Percentiles rank a stretch among this genome's conserved stretches.
phyloP scores from a whole-genome alignment of 371 early-diverging fungal genomes.

The Mucor indicus region DNA sequence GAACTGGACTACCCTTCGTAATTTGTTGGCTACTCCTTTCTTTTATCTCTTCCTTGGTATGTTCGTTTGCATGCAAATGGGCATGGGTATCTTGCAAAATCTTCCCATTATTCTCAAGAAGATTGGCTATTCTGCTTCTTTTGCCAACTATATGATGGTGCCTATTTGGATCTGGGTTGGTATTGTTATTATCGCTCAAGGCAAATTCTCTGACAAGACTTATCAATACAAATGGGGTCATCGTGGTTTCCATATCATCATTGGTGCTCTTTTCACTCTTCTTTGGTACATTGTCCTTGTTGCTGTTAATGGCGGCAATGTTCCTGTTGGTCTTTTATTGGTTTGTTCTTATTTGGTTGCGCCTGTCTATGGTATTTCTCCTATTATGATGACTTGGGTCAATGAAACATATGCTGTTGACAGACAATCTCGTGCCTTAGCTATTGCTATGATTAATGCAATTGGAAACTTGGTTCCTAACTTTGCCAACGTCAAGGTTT shows the following conservation, averaged over 20 bases:
- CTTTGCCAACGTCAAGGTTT: conserved; percentile 33
- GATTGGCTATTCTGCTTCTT: conserved; percentile 28
- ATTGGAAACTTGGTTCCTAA: conserved; percentile 39
- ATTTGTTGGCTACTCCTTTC: conserved; percentile 38
- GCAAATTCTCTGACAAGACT: conserved; percentile 38
- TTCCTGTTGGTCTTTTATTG: conserved; percentile 25
- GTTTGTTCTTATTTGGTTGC: conserved; percentile 33
- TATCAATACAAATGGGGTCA: conserved; percentile 19
- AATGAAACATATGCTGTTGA: conserved; percentile 38
- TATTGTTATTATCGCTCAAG: conserved; percentile 38
- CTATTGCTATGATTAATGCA: conserved; percentile 38
- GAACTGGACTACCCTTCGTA: conserved; percentile 30
- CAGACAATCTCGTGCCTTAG: conserved; percentile 30
- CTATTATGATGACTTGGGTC: conserved; percentile 43
- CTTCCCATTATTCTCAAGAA: conserved; percentile 38
- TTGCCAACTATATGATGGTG: conserved; percentile 44
- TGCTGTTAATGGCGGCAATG: conserved; percentile 44
- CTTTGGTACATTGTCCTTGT: conserved; percentile 54
- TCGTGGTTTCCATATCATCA: conserved; percentile 41
- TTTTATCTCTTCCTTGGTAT: conserved; percentile 31
- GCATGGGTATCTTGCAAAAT: conserved; percentile 43
- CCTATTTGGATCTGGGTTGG: conserved; percentile 44
- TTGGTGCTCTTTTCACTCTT: conserved; percentile 31
- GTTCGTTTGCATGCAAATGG: conserved; percentile 45
- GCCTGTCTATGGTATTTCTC: conserved; percentile 31